Percentiles rank a stretch among this genome's conserved stretches.
Conservation (phyloP, 305 asterid genomes). For the Fraxinus greggii region DNA sequence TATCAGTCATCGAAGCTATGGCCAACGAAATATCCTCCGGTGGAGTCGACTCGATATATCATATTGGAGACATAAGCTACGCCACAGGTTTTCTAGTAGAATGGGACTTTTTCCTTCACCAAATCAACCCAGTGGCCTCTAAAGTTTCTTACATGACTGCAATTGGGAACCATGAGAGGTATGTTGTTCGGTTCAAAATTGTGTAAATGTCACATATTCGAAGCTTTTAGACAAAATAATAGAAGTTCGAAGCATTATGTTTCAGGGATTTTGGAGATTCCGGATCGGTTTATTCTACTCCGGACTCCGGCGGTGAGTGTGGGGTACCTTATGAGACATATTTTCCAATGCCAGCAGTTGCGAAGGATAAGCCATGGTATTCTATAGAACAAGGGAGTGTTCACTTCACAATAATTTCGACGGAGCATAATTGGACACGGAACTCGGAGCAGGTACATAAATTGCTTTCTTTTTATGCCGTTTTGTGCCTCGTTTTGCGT, state of each 20-base stretch:
- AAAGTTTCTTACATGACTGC: constrained; percentile 79
- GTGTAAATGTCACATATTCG: background rate
- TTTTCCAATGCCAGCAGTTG: constrained; percentile 74
- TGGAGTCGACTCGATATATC: constrained; percentile 60
- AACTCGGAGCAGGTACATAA: constrained; percentile 62
- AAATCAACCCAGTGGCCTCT: constrained; percentile 68
- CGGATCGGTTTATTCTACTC: constrained; percentile 59
- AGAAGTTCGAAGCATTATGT: background rate
- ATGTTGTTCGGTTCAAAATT: background rate
- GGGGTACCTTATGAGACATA: constrained; percentile 90
- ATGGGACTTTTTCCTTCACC: constrained; percentile 86
- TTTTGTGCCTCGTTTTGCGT: background rate
- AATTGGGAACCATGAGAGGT: constrained; percentile 92
- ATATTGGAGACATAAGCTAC: constrained; percentile 91
- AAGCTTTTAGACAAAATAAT: background rate
- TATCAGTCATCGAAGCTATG: constrained; percentile 61
- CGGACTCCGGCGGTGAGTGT: constrained; percentile 95
- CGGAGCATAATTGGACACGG: constrained; percentile 64
- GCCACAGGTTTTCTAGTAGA: constrained; percentile 87
- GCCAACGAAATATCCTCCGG: constrained; percentile 47
- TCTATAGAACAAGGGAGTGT: constrained; percentile 78
- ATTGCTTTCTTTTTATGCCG: background rate
- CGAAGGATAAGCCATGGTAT: constrained; percentile 84
- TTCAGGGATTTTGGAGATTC: constrained; percentile 56
- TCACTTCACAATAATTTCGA: constrained; percentile 78